Percentiles rank a stretch among this genome's conserved stretches.
These are phyloP conservation scores for Phytopythium chamaehyphon DNA, from an alignment of 352 stramenopile species.

Conservation along the genomic window DNA sequence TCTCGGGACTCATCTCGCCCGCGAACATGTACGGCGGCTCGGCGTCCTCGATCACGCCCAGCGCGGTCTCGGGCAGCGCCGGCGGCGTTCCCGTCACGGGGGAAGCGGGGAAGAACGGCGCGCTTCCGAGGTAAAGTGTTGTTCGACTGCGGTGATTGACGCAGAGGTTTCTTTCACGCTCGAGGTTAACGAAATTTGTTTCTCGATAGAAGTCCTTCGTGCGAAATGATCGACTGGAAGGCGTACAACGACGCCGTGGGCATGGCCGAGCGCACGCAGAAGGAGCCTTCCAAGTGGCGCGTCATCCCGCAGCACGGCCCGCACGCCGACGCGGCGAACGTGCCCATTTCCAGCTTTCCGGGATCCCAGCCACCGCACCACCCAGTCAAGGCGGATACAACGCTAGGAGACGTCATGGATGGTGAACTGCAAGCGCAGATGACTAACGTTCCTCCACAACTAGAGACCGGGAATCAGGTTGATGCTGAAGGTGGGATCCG, in stretches of 20 bases:
- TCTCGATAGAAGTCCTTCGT: slow-evolving; percentile 42
- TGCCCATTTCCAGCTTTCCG: slow-evolving; percentile 4
- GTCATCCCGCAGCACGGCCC: slow-evolving; percentile 78
- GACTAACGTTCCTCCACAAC: no score
- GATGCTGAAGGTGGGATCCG: slow-evolving; percentile 19
- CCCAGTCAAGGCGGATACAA: background rate
- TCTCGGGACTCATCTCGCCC: slow-evolving; percentile 56
- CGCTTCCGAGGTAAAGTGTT: no score
- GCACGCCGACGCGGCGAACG: slow-evolving; percentile 39
- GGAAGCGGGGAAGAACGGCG: no score
- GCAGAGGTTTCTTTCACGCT: background rate
- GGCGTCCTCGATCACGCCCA: slow-evolving; percentile 9
- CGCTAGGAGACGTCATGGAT: no score
- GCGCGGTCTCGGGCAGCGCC: slow-evolving; percentile 7
- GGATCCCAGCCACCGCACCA: background rate
- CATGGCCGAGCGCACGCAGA: slow-evolving; percentile 46
- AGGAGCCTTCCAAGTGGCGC: slow-evolving; percentile 61
- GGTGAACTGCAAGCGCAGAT: no score
- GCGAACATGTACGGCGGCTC: slow-evolving; percentile 34
- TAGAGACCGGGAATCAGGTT: slow-evolving; percentile 2
- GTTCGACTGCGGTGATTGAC: no score
- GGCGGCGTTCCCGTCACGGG: slow-evolving; percentile 8
- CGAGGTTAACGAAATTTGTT: background rate
- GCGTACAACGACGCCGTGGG: slow-evolving; percentile 67
- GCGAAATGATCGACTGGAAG: slow-evolving; percentile 86